These are phyloP conservation scores for Boletus tylopilopsis DNA, from an alignment of 768 basidiomycete species.

Conservation along the genomic window DNA sequence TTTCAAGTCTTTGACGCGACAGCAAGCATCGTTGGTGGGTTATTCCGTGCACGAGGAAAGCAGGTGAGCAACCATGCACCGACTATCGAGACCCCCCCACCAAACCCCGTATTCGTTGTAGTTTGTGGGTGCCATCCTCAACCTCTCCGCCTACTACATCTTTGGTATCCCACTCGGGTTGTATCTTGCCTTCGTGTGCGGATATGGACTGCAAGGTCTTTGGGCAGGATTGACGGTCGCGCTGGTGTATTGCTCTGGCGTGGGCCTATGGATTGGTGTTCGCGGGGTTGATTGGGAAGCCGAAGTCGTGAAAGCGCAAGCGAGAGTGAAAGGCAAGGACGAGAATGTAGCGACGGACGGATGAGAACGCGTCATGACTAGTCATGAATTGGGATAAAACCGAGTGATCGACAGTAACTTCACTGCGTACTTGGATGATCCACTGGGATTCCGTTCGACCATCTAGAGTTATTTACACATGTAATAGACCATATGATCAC, in stretches of 20 bases:
- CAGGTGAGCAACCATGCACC: slow-evolving; percentile 38
- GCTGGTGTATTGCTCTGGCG: slow-evolving; percentile 55
- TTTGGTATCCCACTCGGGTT: slow-evolving; percentile 83
- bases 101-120: slow-evolving; percentile 22
- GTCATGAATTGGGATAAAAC: background rate
- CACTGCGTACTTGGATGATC: no score
- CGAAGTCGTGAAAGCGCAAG: slow-evolving; percentile 33
- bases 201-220: slow-evolving; percentile 64
- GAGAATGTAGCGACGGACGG: slow-evolving; percentile 19
- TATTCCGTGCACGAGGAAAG: slow-evolving; percentile 81
- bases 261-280: slow-evolving; percentile 53
- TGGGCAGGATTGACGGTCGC: slow-evolving; percentile 82
- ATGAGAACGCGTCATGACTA: background rate
- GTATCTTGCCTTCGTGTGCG: slow-evolving; percentile 63
- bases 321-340: slow-evolving; percentile 38
- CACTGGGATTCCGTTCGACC: no score
- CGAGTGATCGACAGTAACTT: no score
- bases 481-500: no score
- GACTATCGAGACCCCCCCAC: background rate
- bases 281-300: slow-evolving; percentile 65
- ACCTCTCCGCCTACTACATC: slow-evolving; percentile 66
- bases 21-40: slow-evolving; percentile 62
- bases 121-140: slow-evolving; percentile 68
- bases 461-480: no score
- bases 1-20: slow-evolving; percentile 87